Evolutionary conservation across 208 protist species (phyloP).

Genomic region (Wallacemonas sp.): DNA sequence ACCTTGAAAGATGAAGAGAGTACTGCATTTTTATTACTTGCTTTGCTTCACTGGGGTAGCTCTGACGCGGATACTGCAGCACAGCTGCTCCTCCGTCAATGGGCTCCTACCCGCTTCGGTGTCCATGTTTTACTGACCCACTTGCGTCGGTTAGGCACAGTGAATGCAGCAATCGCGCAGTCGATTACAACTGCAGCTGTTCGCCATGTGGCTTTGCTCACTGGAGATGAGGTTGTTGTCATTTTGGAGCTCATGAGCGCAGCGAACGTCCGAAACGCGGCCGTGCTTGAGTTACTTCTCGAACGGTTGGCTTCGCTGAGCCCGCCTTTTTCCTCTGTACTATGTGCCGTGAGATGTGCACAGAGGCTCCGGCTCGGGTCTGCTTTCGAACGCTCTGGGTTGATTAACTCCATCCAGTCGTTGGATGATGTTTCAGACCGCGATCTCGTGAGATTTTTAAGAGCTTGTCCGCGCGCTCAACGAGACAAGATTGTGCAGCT

Average conservation of each 20-base stretch:
- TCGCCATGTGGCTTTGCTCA: neutral
- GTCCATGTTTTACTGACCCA: neutral
- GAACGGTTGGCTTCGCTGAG: neutral
- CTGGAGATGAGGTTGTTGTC: neutral
- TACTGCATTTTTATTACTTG: neutral
- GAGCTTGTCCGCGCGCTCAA: neutral
- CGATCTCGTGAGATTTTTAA: neutral
- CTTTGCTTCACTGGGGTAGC: neutral
- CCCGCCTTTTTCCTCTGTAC: neutral
- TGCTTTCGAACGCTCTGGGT: neutral
- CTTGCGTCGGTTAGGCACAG: neutral
- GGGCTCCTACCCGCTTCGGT: neutral
- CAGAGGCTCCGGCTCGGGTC: neutral
- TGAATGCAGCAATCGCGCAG: neutral
- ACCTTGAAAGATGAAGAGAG: neutral
- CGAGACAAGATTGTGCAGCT: neutral
- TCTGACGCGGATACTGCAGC: neutral
- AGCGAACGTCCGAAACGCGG: neutral
- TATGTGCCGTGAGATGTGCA: neutral
- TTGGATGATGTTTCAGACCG: neutral
- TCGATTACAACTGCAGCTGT: neutral
- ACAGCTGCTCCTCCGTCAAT: neutral
- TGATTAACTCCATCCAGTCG: neutral
- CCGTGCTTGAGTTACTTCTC: neutral
- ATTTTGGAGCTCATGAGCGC: conserved; percentile 6